Evolutionary conservation across 1,139 yeast species (phyloP).

Genomic region (Diutina scorzettiae): DNA sequence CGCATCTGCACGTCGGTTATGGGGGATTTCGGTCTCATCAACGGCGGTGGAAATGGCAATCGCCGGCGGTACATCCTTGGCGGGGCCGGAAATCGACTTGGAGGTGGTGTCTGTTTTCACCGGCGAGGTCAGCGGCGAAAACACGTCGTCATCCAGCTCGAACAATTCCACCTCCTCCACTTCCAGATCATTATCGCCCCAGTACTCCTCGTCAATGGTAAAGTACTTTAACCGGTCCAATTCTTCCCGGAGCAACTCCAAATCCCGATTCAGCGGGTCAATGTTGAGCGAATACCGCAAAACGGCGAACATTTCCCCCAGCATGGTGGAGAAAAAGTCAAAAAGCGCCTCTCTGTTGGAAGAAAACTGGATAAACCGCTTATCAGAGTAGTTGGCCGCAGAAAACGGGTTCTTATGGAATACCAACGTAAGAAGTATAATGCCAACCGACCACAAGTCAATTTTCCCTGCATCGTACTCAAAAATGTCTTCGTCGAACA

Average conservation of each 20-base stretch:
- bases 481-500: conserved; percentile 49
- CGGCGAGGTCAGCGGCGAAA: conserved; percentile 1
- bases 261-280: conserved; percentile 78
- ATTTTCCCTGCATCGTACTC: conserved; percentile 76
- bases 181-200: conserved; percentile 26
- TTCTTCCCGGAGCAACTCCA: conserved; percentile 47
- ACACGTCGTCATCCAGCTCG: conserved; percentile 15
- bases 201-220: conserved; percentile 74
- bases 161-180: conserved; percentile 30
- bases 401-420: conserved; percentile 87
- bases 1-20: conserved; percentile 36
- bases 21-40: conserved; percentile 16
- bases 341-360: conserved; percentile 80
- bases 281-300: conserved; percentile 68
- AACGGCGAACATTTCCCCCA: conserved; percentile 75
- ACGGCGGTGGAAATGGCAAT: not conserved
- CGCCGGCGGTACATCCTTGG: not conserved
- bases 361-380: conserved; percentile 78
- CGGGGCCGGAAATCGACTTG: not conserved
- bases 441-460: conserved; percentile 91
- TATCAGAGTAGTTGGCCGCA: conserved; percentile 76
- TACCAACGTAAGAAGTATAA: conserved; percentile 71
- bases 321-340: conserved; percentile 86
- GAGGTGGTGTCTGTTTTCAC: not conserved
- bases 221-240: conserved; percentile 50